Evolutionary conservation across 176 grass and related monocot genomes (phyloP), one percentile per base, ranked within the genome.

Genomic region (Echinochloa phyllopogon): DNA sequence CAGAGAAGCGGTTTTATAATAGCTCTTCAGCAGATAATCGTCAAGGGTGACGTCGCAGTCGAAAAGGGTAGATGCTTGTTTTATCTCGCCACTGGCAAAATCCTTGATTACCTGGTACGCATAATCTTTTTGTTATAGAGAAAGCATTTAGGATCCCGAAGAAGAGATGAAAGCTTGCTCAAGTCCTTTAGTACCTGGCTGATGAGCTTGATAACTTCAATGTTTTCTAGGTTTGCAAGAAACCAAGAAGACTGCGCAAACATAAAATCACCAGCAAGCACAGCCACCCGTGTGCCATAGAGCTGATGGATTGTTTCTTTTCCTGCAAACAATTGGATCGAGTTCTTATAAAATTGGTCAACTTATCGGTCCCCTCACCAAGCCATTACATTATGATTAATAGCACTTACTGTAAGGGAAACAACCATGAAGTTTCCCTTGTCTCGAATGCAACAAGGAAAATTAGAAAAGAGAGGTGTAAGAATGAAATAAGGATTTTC

Each of bases 221-320:
- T 83, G 74, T 99, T 99, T 55, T 99, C 94, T 56, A 99, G 70
- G 80, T 99, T 99, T 79, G 94, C 96, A 33, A 99, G 91, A 77
- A 90, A 96, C 93, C 96, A 99, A 78, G 94, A 99, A 75, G 94
- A 96, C 78, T 99, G 96, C 7, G 94, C 96, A 87, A 96, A 99
- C 93, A 99, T 96, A 45, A 96, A 99, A 82, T 99, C 96, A 10
- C 94, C 96, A 24, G 96, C 93, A 42, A 99, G 94, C 48, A 99
- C 91, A 3, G 94, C 93, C 77, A 99, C 88, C 69, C 91, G 77
- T 47, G 96, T 96, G 72, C 96, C 96, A 68, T 96, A 99, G 6
- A 92, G 81, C 84, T 99, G 91, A 81, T 96, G 94, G 62, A 94
- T 88, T 0, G 96, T 99, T 78, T 94, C 90, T 87, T 92, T 99